phyloP scores from a whole-genome alignment of 2,329 filamentous ascomycete genomes.

The Xylariaceae sp. region DNA sequence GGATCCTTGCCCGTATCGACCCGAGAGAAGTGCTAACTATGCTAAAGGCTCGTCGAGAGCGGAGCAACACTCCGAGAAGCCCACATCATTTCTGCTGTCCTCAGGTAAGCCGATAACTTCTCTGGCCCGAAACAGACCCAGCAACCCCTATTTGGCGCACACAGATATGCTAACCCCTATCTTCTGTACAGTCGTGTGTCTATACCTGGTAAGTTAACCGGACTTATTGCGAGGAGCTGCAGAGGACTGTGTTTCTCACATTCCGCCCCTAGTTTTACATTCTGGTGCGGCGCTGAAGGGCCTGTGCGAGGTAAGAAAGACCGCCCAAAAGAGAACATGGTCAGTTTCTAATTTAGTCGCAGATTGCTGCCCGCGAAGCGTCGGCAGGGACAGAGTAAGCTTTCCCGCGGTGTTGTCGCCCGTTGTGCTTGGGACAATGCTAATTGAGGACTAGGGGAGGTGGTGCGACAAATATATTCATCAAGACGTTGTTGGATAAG shows the following conservation, averaged over 20 bases:
- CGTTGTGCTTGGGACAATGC: no score
- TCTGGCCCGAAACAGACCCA: no score
- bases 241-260: not conserved
- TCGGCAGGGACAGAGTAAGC: constrained; percentile 60
- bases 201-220: constrained; percentile 13
- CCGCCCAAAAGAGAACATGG: not conserved
- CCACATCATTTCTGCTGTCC: constrained; percentile 80
- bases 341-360: not conserved
- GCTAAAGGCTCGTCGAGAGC: constrained; percentile 57
- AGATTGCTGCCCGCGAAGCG: constrained; percentile 82
- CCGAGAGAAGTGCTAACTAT: constrained; percentile 1
- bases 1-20: not conserved
- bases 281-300: constrained; percentile 82
- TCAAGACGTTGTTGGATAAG: constrained; percentile 89
- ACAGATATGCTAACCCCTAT: not conserved
- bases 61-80: constrained; percentile 87
- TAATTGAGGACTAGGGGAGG: constrained; percentile 47
- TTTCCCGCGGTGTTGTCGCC: not conserved
- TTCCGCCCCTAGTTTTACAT: constrained; percentile 38
- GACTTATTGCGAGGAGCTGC: not conserved
- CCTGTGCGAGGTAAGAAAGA: constrained; percentile 60
- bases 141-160: no score
- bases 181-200: constrained; percentile 12
- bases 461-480: constrained; percentile 91
- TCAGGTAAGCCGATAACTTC: constrained; percentile 48